phyloP scores from a whole-genome alignment of 2,329 filamentous ascomycete species.

The Colletotrichum lentis region DNA sequence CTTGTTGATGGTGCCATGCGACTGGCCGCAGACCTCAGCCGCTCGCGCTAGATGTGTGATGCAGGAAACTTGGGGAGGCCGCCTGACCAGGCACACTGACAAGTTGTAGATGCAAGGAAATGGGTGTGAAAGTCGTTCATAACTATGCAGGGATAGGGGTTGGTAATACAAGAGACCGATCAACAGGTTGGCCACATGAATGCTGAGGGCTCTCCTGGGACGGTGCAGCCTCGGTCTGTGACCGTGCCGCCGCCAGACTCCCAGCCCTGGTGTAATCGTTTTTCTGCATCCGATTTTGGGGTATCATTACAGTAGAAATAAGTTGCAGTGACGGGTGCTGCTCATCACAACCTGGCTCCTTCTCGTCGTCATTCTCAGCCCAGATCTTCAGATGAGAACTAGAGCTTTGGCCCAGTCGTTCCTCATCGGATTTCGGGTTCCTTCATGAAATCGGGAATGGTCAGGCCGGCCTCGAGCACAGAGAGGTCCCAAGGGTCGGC shows the following conservation, averaged over 20 bases:
- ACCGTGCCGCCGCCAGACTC: background rate
- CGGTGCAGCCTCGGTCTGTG: background rate
- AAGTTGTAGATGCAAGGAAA: background rate
- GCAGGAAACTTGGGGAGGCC: background rate
- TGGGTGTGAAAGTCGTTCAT: background rate
- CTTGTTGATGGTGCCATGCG: background rate
- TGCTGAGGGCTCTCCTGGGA: background rate
- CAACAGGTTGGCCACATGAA: background rate
- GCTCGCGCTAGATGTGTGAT: constrained; percentile 23
- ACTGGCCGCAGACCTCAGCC: constrained; percentile 16
- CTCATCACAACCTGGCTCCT: background rate
- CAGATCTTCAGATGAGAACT: background rate
- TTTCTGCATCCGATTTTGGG: constrained; percentile 15
- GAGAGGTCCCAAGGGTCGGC: constrained; percentile 42
- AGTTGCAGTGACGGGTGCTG: constrained; percentile 2
- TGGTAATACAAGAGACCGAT: background rate
- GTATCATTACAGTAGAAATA: constrained; percentile 36
- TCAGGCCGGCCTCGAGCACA: constrained; percentile 47
- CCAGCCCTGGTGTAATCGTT: background rate
- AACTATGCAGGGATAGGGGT: background rate
- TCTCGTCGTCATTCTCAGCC: background rate
- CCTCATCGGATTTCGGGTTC: constrained; percentile 53
- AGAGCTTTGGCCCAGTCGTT: background rate
- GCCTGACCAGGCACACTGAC: background rate
- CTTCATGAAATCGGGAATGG: constrained; percentile 54